Base-by-base conservation (phyloP, 371 early-diverging fungal genomes). In the Syncephalastrum racemosum region DNA sequence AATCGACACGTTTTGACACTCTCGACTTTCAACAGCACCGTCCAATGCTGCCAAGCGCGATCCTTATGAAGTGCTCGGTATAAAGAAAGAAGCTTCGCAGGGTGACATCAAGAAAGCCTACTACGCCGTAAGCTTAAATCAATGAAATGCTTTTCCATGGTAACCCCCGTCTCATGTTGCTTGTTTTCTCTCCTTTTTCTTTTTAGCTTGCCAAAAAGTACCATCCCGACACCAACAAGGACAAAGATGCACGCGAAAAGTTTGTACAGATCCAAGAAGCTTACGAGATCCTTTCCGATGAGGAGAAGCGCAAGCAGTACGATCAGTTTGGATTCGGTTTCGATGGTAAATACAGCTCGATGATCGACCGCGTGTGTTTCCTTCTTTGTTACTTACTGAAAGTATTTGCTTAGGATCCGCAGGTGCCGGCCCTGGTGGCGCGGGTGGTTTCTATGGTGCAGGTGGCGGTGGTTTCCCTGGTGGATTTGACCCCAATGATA, bases 201-300 rank as follows among this genome's bases (percentile, higher is more conserved):
- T 20, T 25, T 31, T 69, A 91, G 85, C 76, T 94, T 43, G 98
- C 96, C 13, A 94, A 94, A 69, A 87, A 96, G 70, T 95, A 90
- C 71, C 98, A 97, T 67, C 98, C 98, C 4, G 98, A 96, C 64
- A 94, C 95, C 19, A 95, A 94, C 85, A 95, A 90, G 73, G 93
- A 90, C 27, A 76, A 87, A 40, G 82, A 78, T 5, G 93, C 96
- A 12, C 91, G 95, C 58, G 97, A 96, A 70, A 92, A 93, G 80
- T 97, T 97, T 75, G 81, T 95, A 7, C 89, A 97, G 73, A 90
- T 97, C 60, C 96, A 97, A 71, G 90, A 93, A 60, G 97, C 98
- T 0, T 97, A 97, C 62, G 96, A 96, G 77, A 90, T 94, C 56
- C 68, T 97, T 15, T 91, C 92, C 0, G 97, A 97, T 61, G 92